These are phyloP conservation scores for Colletotrichum lupini DNA, from an alignment of 2,329 filamentous ascomycete genomes.

Conservation along the genomic window DNA sequence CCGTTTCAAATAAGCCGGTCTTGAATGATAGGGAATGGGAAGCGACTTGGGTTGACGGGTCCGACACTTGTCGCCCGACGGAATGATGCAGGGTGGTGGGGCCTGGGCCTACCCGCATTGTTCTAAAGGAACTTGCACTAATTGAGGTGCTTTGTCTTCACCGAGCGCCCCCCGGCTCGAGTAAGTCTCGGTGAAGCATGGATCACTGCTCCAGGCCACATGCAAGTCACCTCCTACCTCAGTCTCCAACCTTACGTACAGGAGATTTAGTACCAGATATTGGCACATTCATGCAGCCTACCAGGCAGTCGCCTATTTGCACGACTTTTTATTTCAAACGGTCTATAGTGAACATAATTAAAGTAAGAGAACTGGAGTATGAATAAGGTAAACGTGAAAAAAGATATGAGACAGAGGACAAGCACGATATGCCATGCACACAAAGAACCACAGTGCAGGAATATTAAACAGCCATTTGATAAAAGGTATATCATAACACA, in stretches of 20 bases:
- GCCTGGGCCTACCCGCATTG: slow-evolving; percentile 31
- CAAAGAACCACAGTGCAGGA: background rate
- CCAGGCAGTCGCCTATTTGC: background rate
- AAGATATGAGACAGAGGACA: background rate
- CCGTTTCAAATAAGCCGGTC: slow-evolving; percentile 33
- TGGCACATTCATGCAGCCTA: background rate
- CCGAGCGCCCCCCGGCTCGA: slow-evolving; percentile 23
- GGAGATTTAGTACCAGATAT: background rate
- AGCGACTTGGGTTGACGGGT: slow-evolving; percentile 17
- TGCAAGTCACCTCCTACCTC: background rate
- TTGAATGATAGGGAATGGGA: slow-evolving; percentile 32
- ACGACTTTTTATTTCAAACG: background rate
- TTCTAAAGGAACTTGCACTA: slow-evolving; percentile 34
- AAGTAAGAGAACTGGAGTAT: background rate
- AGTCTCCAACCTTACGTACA: background rate
- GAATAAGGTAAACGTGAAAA: background rate
- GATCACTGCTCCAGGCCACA: slow-evolving; percentile 1
- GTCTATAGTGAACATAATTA: no score
- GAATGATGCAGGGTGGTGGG: slow-evolving; percentile 28
- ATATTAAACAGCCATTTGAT: slow-evolving; percentile 18
- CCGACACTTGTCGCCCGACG: slow-evolving; percentile 30
- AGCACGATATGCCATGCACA: background rate
- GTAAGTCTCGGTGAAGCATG: slow-evolving; percentile 23
- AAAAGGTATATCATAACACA: slow-evolving; percentile 15
- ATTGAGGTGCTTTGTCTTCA: slow-evolving; percentile 28